Evolutionary conservation across 768 basidiomycete genomes (phyloP).

Genomic region (Mrakia frigida): DNA sequence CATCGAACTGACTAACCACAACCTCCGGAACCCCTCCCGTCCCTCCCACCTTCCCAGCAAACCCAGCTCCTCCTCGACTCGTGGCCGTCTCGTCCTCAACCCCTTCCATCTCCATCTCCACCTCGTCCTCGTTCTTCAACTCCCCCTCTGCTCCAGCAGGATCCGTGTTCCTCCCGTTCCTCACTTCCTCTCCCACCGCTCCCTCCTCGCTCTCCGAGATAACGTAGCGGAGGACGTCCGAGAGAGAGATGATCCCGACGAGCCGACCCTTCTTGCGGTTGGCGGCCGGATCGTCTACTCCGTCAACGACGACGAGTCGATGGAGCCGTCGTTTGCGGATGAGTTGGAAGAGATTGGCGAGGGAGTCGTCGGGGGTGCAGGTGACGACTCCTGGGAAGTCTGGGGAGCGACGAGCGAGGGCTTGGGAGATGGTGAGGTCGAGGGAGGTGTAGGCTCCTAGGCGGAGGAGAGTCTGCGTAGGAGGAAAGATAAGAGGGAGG

Average conservation of each 20-base stretch:
- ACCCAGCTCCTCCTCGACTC: too few species aligned
- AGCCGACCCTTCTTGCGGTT: slow-evolving; percentile 52
- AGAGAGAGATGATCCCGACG: slow-evolving; percentile 79
- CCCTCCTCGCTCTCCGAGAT: slow-evolving; percentile 44
- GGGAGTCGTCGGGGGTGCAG: slow-evolving; percentile 84
- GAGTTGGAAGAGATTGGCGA: slow-evolving; percentile 81
- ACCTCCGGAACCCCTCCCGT: too few species aligned
- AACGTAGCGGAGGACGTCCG: slow-evolving; percentile 79
- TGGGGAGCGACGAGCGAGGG: slow-evolving; percentile 80
- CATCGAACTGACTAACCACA: too few species aligned
- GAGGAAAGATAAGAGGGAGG: not conserved
- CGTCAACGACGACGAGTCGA: slow-evolving; percentile 85
- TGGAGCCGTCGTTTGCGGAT: slow-evolving; percentile 92
- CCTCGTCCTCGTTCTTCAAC: not conserved
- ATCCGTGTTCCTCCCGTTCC: not conserved
- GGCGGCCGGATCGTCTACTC: slow-evolving; percentile 33
- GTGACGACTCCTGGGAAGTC: slow-evolving; percentile 97
- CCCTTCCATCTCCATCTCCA: not conserved
- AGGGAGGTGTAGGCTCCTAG: slow-evolving; percentile 93
- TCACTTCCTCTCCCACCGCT: not conserved
- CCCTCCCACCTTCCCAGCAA: too few species aligned
- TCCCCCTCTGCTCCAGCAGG: not conserved
- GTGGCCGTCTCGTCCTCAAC: too few species aligned
- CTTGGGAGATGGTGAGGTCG: slow-evolving; percentile 87
- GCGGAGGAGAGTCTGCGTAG: slow-evolving; percentile 76